These are phyloP conservation scores for Yamadazyma ubonensis DNA, from an alignment of 805 yeast genomes.

Conservation along the genomic window DNA sequence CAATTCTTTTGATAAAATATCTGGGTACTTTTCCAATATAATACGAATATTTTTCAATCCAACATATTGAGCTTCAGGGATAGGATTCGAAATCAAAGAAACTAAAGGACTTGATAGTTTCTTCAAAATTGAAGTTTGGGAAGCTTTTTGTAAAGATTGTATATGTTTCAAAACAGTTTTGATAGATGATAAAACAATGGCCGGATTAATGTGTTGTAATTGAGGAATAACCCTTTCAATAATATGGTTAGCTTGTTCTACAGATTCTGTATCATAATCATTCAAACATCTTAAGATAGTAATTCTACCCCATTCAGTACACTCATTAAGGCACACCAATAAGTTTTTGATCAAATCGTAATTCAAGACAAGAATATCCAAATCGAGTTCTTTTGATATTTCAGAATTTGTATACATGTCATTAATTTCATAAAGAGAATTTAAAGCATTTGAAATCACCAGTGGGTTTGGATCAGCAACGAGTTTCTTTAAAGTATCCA, in stretches of 20 bases:
- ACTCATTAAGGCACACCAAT: conserved; percentile 85
- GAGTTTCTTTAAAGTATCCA: conserved; percentile 62
- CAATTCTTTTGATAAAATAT: conserved; percentile 70
- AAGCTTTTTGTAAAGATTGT: conserved; percentile 40
- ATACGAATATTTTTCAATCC: conserved; percentile 89
- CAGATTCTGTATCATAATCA: conserved; percentile 58
- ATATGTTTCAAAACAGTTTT: conserved; percentile 75
- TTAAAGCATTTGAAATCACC: conserved; percentile 94
- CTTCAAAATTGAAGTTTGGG: conserved; percentile 47
- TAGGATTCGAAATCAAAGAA: conserved; percentile 77
- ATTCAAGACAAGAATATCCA: conserved; percentile 38
- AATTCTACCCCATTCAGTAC: conserved; percentile 99
- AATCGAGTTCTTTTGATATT: conserved; percentile 28
- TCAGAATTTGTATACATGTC: conserved; percentile 51
- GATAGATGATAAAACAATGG: conserved; percentile 84
- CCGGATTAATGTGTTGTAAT: conserved; percentile 94
- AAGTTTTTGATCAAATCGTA: conserved; percentile 54
- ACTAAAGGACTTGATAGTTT: conserved; percentile 85
- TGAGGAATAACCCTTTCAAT: conserved; percentile 91
- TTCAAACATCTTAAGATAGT: conserved; percentile 80
- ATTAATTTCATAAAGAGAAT: conserved; percentile 80
- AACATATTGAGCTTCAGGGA: conserved; percentile 91
- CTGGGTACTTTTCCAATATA: conserved; percentile 85
- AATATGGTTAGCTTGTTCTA: conserved; percentile 75
- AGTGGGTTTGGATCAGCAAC: conserved; percentile 89